Base-by-base conservation (phyloP, 176 grass and related monocot species). In the Hordeum vulgare region DNA sequence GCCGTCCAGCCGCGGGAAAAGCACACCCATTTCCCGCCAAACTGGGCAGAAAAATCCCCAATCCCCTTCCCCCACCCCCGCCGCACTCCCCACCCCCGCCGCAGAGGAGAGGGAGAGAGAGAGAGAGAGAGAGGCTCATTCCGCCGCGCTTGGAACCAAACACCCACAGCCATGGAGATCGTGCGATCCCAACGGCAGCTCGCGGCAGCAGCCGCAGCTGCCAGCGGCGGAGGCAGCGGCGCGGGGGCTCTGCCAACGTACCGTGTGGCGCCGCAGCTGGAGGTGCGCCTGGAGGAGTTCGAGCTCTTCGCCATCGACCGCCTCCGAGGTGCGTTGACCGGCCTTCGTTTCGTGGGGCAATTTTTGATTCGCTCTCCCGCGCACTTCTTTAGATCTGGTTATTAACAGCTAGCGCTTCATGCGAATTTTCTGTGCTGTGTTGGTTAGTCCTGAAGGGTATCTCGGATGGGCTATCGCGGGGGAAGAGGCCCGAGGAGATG, bases 261-360 rank as follows among this genome's bases (percentile, higher is more conserved):
- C 83, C 90, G 90, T 21, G 81, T 76, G 40, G 91, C 93, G 59
- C 96, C 96, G 15, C 80, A 86, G 53, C 83, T 99, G 45, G 93
- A 98, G 80, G 93, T 98, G 36, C 89, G 96, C 27, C 67, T 96
- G 45, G 93, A 98, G 74, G 96, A 98, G 85, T 98, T 98, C 66
- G 96, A 96, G 83, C 91, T 88, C 61, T 99, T 86, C 81, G 91
- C 96, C 51, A 93, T 99, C 83, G 91, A 96, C 78, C 93, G 96
- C 85, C 96, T 96, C 80, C 87, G 91, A 60, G 96, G 96, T 99
- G 51, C 75, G 14, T 41, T 56, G 18, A 24, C 21, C 26, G 6
- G 53, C 36, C 66, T 42, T 74, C 67, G 24, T 9, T 72, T 61
- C 18, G 25, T 27, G 3, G 39, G 26, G 61, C 36, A 56, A 10